Percentiles rank a stretch among this genome's conserved stretches.
Evolutionary conservation across 78 protist genomes (phyloP).

Genomic region (Capsaspora owczarzaki): DNA sequence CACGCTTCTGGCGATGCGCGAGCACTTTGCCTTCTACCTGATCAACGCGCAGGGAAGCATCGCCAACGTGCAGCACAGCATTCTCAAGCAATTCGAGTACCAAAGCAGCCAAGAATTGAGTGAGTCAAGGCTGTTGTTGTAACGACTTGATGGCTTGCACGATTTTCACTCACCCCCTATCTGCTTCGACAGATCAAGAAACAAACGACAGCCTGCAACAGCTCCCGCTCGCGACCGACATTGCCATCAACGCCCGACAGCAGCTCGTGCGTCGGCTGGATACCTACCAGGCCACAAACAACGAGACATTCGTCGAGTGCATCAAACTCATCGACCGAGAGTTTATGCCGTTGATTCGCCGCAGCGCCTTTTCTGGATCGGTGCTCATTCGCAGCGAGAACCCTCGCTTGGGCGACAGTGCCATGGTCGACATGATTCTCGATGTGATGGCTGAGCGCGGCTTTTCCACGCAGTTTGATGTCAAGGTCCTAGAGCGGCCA

Average conservation of each 20-base stretch:
- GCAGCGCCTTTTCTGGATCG: conserved; percentile 37
- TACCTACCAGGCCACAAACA: conserved; percentile 32
- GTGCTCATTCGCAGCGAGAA: conserved; percentile 22
- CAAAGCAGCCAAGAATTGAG: conserved; percentile 42
- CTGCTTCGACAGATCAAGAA: conserved; percentile 9
- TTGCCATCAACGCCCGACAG: conserved; percentile 38
- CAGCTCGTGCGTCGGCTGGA: conserved; percentile 51
- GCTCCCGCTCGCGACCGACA: conserved; percentile 47
- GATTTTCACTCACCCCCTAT: background rate
- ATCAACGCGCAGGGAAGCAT: background rate
- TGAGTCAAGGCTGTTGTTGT: background rate
- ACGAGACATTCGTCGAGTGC: conserved; percentile 25
- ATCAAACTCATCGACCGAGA: conserved; percentile 37
- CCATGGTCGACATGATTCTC: conserved; percentile 38
- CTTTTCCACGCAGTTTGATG: conserved; percentile 10
- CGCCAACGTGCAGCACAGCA: conserved; percentile 19
- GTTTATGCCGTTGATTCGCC: conserved; percentile 37
- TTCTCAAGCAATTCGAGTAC: conserved; percentile 40
- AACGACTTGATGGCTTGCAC: background rate
- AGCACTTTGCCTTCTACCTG: conserved; percentile 5
- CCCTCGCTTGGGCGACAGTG: conserved; percentile 13
- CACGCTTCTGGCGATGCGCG: conserved; percentile 46
- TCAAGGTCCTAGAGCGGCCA: background rate
- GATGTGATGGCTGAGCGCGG: conserved; percentile 59
- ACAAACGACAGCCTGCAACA: conserved; percentile 45